Conservation (phyloP, 164 flowering plant species). For the Santalum album region DNA sequence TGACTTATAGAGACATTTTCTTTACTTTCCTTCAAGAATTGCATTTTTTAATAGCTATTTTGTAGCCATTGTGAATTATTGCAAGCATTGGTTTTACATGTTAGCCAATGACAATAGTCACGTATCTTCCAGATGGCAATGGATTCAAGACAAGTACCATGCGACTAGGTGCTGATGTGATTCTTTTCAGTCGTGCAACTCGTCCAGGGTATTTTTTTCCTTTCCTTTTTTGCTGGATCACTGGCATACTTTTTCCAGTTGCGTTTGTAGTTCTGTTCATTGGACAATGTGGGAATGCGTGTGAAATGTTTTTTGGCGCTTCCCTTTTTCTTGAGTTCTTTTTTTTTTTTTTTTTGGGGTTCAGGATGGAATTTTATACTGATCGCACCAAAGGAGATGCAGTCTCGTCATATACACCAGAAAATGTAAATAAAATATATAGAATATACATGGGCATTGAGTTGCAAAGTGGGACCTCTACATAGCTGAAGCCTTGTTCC, state of each 20-base stretch:
- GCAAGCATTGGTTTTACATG: conserved; percentile 1
- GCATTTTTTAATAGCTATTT: neutral
- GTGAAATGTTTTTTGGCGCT: neutral
- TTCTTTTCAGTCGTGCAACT: conserved; percentile 72
- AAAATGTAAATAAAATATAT: neutral
- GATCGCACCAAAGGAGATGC: neutral
- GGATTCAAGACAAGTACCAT: conserved; percentile 98
- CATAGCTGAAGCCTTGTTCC: too few relatives aligned
- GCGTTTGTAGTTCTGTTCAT: neutral
- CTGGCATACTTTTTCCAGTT: neutral
- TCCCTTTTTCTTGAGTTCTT: neutral
- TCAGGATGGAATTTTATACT: neutral
- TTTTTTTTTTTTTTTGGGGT: neutral
- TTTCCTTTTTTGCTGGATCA: too few relatives aligned
- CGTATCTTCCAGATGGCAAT: conserved; percentile 56
- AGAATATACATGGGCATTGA: neutral
- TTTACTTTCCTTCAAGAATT: neutral
- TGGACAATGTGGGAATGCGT: neutral
- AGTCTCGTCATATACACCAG: neutral
- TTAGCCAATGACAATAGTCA: neutral
- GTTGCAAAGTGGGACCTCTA: neutral
- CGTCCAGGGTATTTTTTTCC: conserved; percentile 37
- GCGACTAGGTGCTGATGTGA: conserved; percentile 90
- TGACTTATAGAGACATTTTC: neutral
- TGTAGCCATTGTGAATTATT: neutral